Evolutionary conservation across 768 basidiomycete species (phyloP).

Genomic region (Leccinum subtestaceum): DNA sequence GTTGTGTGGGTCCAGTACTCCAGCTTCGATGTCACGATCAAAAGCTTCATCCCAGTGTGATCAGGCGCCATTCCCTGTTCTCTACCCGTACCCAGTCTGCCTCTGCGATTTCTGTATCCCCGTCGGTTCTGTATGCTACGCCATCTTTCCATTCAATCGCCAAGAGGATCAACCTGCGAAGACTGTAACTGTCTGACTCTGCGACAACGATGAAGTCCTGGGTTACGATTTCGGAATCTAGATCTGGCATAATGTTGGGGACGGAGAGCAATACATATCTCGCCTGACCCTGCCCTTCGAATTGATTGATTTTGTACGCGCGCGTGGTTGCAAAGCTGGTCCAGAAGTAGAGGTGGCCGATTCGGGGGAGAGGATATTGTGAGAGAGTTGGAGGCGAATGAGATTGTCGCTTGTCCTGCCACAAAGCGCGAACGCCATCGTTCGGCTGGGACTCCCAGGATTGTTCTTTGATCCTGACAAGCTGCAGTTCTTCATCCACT

Average conservation of each 20-base stretch:
- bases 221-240: background rate
- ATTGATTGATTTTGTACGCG: background rate
- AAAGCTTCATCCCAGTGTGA: background rate
- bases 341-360: slow-evolving; percentile 17
- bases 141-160: background rate
- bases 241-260: background rate
- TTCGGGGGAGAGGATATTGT: background rate
- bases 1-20: background rate
- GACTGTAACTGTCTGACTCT: background rate
- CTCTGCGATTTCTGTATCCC: background rate
- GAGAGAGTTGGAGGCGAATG: background rate
- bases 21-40: background rate
- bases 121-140: background rate
- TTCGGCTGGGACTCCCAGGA: background rate
- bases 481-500: background rate
- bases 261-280: background rate
- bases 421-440: background rate
- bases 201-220: slow-evolving; percentile 18
- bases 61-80: slow-evolving; percentile 13
- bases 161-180: background rate
- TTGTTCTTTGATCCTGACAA: slow-evolving; percentile 1
- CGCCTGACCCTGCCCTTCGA: background rate
- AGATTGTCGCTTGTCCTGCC: background rate
- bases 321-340: slow-evolving; percentile 9
- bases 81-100: slow-evolving; percentile 3